These are phyloP conservation scores for Panaeolus papilionaceus DNA, from an alignment of 768 basidiomycete species.

Conservation along the genomic window DNA sequence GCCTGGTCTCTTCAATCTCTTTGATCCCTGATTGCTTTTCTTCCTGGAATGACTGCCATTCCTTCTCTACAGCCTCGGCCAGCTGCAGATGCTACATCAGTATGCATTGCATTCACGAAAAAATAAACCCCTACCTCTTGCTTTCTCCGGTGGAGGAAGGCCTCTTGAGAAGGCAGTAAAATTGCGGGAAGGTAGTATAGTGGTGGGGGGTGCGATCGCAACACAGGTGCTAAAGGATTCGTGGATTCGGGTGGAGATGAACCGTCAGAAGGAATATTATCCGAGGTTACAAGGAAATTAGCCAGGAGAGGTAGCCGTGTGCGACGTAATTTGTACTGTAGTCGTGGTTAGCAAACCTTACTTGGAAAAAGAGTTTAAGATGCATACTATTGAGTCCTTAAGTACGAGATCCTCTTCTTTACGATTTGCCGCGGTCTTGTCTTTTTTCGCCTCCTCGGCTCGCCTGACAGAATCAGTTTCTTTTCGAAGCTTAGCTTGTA, in stretches of 20 bases:
- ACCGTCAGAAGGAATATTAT: slow-evolving; percentile 58
- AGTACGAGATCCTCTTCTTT: slow-evolving; percentile 85
- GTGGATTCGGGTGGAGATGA: slow-evolving; percentile 37
- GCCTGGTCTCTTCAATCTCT: slow-evolving; percentile 67
- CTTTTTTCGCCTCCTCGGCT: slow-evolving; percentile 87
- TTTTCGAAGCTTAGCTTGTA: slow-evolving; percentile 84
- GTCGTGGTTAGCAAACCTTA: slow-evolving; percentile 5
- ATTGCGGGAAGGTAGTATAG: slow-evolving; percentile 79
- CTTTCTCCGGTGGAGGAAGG: slow-evolving; percentile 67
- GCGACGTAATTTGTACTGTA: slow-evolving; percentile 75
- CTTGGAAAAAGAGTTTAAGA: background rate
- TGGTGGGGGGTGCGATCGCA: slow-evolving; percentile 75
- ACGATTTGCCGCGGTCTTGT: slow-evolving; percentile 75
- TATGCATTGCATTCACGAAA: slow-evolving; percentile 17
- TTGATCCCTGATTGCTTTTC: slow-evolving; percentile 65
- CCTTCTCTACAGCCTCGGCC: slow-evolving; percentile 64
- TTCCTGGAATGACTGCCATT: slow-evolving; percentile 68
- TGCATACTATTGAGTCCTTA: slow-evolving; percentile 79
- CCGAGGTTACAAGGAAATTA: slow-evolving; percentile 79
- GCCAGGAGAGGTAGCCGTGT: slow-evolving; percentile 74
- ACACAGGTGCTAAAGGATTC: slow-evolving; percentile 51
- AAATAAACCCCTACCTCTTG: slow-evolving; percentile 53
- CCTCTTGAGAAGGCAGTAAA: slow-evolving; percentile 72
- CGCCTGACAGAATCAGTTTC: slow-evolving; percentile 87
- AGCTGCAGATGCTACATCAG: slow-evolving; percentile 46